Evolutionary conservation across 2,329 filamentous ascomycete species (phyloP).

Genomic region (Camptophora hylomeconis): DNA sequence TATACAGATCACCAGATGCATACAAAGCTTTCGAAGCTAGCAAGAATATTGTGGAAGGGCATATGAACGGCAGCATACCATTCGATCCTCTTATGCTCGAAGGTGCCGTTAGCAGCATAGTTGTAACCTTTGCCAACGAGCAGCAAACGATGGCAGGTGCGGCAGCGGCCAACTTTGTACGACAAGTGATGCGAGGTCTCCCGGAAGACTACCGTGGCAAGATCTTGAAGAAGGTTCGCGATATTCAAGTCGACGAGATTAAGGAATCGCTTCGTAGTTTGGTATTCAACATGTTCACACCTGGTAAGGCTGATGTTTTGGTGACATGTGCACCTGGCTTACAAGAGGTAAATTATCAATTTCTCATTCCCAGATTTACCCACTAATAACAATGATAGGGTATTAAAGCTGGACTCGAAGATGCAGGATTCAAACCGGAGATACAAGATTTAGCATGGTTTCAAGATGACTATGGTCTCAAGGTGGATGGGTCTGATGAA

Average conservation of each 20-base stretch:
- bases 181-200: conserved; percentile 64
- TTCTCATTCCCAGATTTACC: conserved; percentile 8
- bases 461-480: conserved; percentile 78
- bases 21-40: conserved; percentile 74
- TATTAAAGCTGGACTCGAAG: conserved; percentile 60
- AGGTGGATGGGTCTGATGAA: conserved; percentile 47
- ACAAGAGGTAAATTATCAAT: conserved; percentile 55
- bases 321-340: conserved; percentile 79
- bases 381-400: conserved; percentile 37
- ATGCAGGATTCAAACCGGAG: conserved; percentile 65
- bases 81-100: conserved; percentile 77
- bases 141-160: conserved; percentile 74
- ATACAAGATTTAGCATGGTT: conserved; percentile 65
- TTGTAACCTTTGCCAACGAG: conserved; percentile 74
- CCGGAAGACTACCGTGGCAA: conserved; percentile 64
- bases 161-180: conserved; percentile 70
- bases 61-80: conserved; percentile 55
- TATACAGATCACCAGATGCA: conserved; percentile 82
- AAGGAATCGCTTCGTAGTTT: conserved; percentile 59
- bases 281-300: conserved; percentile 66
- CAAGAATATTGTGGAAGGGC: conserved; percentile 58
- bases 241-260: conserved; percentile 65
- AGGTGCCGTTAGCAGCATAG: conserved; percentile 79
- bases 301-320: conserved; percentile 69
- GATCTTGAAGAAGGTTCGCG: conserved; percentile 63